Evolutionary conservation across 2,329 filamentous ascomycete species (phyloP).

Genomic region (Pseudodiploospora longispora): DNA sequence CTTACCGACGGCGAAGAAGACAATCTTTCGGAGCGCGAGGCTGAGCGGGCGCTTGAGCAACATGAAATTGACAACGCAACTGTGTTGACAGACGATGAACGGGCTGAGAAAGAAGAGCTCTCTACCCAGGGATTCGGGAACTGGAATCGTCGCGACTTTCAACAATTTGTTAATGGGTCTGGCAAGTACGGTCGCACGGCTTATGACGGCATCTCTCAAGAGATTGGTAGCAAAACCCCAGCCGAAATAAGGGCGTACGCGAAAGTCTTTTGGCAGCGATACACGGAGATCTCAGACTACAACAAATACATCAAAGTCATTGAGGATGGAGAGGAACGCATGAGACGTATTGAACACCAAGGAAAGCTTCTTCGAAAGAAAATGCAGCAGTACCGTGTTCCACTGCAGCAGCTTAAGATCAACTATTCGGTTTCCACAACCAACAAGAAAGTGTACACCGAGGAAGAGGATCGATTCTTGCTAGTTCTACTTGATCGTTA

Average conservation of each 20-base stretch:
- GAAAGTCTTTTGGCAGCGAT: constrained; percentile 93
- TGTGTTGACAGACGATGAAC: constrained; percentile 81
- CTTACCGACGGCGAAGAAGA: constrained; percentile 83
- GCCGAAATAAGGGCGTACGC: constrained; percentile 86
- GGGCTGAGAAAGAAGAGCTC: constrained; percentile 74
- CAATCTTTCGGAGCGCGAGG: constrained; percentile 76
- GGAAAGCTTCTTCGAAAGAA: constrained; percentile 91
- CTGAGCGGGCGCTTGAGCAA: constrained; percentile 80
- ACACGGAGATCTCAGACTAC: constrained; percentile 83
- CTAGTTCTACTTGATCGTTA: constrained; percentile 88
- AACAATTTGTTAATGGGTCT: constrained; percentile 94
- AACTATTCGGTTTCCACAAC: constrained; percentile 98
- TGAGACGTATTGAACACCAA: constrained; percentile 83
- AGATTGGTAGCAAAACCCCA: constrained; percentile 83
- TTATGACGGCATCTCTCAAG: constrained; percentile 75
- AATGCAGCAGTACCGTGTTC: constrained; percentile 93
- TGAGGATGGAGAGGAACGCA: constrained; percentile 85
- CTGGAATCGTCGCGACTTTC: constrained; percentile 97
- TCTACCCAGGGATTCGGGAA: constrained; percentile 80
- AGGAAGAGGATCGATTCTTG: constrained; percentile 94
- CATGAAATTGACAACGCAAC: constrained; percentile 88
- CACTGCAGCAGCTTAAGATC: constrained; percentile 94
- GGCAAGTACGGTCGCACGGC: constrained; percentile 85
- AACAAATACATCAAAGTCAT: constrained; percentile 83
- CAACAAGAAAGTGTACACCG: constrained; percentile 99